Percentiles rank a stretch among this genome's conserved stretches.
Conservation (phyloP, 1,284 basidiomycete species). For the Ganoderma resinaceum region DNA sequence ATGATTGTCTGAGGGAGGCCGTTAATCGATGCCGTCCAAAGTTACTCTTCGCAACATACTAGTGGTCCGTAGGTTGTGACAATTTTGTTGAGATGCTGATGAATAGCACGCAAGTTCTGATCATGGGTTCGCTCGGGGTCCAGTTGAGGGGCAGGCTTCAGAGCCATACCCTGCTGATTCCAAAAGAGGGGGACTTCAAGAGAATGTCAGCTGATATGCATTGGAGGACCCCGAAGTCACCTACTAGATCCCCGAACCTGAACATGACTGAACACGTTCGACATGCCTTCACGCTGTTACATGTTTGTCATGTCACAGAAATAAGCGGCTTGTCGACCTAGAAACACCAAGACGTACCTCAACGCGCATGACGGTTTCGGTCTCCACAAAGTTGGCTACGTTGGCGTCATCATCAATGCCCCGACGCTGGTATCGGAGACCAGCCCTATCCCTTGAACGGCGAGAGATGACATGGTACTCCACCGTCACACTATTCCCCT, state of each 20-base stretch:
- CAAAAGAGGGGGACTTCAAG: constrained; percentile 86
- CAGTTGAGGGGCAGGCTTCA: constrained; percentile 90
- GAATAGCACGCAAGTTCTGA: constrained; percentile 76
- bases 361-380: constrained; percentile 86
- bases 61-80: constrained; percentile 79
- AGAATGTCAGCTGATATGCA: constrained; percentile 15
- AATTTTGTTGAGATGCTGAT: constrained; percentile 78
- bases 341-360: constrained; percentile 55
- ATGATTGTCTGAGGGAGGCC: constrained; percentile 68
- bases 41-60: constrained; percentile 47
- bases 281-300: constrained; percentile 66
- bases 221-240: constrained; percentile 34
- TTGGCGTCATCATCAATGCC: constrained; percentile 89
- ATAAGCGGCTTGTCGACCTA: background rate
- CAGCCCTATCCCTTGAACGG: constrained; percentile 90
- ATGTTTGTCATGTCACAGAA: background rate
- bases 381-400: constrained; percentile 93
- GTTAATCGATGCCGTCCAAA: background rate
- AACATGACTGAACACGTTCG: constrained; percentile 86
- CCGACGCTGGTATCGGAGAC: constrained; percentile 94
- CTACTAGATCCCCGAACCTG: constrained; percentile 90
- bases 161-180: constrained; percentile 83
- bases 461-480: constrained; percentile 84
- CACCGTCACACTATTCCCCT: constrained; percentile 51
- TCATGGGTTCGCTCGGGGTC: constrained; percentile 74